phyloP scores from a whole-genome alignment of 805 yeast genomes.

The Saturnispora hagleri region DNA sequence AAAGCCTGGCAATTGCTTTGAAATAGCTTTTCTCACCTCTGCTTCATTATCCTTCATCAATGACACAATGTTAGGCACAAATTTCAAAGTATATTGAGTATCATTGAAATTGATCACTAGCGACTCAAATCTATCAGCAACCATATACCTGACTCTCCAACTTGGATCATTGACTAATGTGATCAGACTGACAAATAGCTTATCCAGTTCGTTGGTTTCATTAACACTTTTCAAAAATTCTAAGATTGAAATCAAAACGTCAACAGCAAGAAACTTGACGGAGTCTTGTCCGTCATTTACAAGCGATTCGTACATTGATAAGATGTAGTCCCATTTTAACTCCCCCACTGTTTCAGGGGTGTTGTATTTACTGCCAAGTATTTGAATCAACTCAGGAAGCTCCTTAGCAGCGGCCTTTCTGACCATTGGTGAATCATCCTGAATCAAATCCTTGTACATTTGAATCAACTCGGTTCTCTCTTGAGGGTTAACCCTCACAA shows the following conservation, averaged over 20 bases:
- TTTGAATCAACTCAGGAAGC: constrained; percentile 64
- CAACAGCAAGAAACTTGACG: constrained; percentile 83
- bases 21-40: constrained; percentile 91
- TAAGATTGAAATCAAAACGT: constrained; percentile 75
- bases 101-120: constrained; percentile 58
- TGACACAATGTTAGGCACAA: constrained; percentile 62
- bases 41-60: constrained; percentile 90
- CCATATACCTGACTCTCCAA: constrained; percentile 98
- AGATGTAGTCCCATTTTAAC: constrained; percentile 66
- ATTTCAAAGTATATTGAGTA: constrained; percentile 46
- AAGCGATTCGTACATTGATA: constrained; percentile 72
- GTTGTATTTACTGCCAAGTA: constrained; percentile 30
- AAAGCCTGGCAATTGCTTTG: constrained; percentile 81
- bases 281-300: constrained; percentile 88
- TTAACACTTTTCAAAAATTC: constrained; percentile 51
- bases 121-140: constrained; percentile 83
- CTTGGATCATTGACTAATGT: constrained; percentile 78
- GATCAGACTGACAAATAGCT: constrained; percentile 55
- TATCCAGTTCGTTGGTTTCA: constrained; percentile 51
- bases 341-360: constrained; percentile 39
- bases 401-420: constrained; percentile 87
- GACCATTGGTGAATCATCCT: constrained; percentile 97
- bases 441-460: constrained; percentile 59
- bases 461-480: constrained; percentile 54
- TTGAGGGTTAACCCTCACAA: constrained; percentile 46